phyloP scores from a whole-genome alignment of 179 eudicot genomes.

The Nepenthes alata region DNA sequence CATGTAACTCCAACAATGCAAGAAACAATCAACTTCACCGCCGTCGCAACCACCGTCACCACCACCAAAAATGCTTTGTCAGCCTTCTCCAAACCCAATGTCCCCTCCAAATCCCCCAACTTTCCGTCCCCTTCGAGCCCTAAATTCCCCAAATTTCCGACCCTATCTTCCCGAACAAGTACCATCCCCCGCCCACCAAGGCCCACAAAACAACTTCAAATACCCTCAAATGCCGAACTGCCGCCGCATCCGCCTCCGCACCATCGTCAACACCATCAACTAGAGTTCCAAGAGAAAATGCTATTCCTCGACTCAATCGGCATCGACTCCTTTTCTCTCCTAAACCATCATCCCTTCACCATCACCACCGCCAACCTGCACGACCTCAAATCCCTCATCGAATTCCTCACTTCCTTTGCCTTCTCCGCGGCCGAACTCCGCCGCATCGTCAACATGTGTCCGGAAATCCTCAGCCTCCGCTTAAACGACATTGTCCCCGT shows the following conservation, averaged over 20 bases:
- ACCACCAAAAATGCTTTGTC: constrained; percentile 4
- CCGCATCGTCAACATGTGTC: constrained; percentile 59
- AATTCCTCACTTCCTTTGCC: constrained; percentile 32
- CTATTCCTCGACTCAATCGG: constrained; percentile 73
- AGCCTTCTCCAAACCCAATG: constrained; percentile 2
- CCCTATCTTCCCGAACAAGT: constrained; percentile 27
- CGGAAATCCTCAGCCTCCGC: constrained; percentile 39
- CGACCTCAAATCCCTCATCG: constrained; percentile 29
- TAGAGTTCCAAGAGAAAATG: constrained; percentile 39
- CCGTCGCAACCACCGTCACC: constrained; percentile 6
- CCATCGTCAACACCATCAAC: constrained; percentile 4
- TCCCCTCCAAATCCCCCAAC: too few relatives aligned
- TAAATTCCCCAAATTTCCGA: constrained; percentile 16
- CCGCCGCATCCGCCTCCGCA: not conserved
- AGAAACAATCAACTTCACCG: constrained; percentile 33
- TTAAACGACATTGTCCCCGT: constrained; percentile 29
- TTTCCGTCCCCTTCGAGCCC: constrained; percentile 5
- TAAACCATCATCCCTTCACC: constrained; percentile 17
- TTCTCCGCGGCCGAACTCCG: constrained; percentile 45
- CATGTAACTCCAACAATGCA: constrained; percentile 31
- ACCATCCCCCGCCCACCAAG: constrained; percentile 21
- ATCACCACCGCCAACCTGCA: constrained; percentile 30
- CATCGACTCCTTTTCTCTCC: constrained; percentile 52
- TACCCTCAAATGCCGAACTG: constrained; percentile 1
- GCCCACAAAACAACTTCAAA: constrained; percentile 12